phyloP scores from a whole-genome alignment of 768 basidiomycete species.

The Termitomyces sp. region DNA sequence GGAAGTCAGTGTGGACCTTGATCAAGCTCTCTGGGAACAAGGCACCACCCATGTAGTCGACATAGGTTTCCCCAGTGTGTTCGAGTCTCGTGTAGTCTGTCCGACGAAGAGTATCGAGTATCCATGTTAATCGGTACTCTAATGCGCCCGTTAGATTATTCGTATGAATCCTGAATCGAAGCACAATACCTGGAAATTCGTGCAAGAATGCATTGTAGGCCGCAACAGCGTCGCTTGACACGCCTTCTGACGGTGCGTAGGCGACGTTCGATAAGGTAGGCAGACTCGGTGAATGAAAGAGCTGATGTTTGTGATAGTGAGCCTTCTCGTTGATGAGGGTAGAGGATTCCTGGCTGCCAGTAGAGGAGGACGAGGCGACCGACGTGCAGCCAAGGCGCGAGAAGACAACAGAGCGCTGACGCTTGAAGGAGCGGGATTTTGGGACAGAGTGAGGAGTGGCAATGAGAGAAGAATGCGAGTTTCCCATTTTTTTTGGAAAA shows the following conservation, averaged over 20 bases:
- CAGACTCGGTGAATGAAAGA: conserved; percentile 16
- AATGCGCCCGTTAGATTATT: neutral
- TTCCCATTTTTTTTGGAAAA: conserved; percentile 25
- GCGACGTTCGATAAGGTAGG: conserved; percentile 19
- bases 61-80: conserved; percentile 66
- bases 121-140: conserved; percentile 69
- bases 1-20: conserved; percentile 64
- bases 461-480: conserved; percentile 23
- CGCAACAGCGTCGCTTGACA: conserved; percentile 32
- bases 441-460: neutral
- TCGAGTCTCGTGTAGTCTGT: conserved; percentile 61
- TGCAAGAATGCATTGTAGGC: conserved; percentile 50
- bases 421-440: conserved; percentile 20
- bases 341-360: conserved; percentile 38
- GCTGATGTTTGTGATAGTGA: conserved; percentile 19
- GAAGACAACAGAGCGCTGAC: conserved; percentile 32
- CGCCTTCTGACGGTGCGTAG: conserved; percentile 22
- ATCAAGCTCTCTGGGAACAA: conserved; percentile 79
- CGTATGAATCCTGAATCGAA: neutral
- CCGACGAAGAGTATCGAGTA: conserved; percentile 62
- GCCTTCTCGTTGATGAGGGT: conserved; percentile 29
- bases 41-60: conserved; percentile 85
- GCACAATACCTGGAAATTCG: conserved; percentile 32
- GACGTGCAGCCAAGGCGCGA: conserved; percentile 39
- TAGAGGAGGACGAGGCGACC: conserved; percentile 28